Evolutionary conservation across 805 yeast genomes (phyloP).

Genomic region (Cyberlindnera lachancei): DNA sequence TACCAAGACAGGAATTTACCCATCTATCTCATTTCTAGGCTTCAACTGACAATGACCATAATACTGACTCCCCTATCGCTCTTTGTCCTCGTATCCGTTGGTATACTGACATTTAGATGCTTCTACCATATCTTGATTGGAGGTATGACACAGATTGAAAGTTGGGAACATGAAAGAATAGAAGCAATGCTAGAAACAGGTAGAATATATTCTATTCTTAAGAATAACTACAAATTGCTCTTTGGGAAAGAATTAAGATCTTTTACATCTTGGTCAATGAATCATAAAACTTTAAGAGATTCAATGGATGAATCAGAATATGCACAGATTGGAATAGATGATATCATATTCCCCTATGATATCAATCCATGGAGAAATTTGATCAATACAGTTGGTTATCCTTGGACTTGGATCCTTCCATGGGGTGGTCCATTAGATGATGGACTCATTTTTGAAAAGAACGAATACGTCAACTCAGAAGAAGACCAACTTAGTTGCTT

Average conservation of each 20-base stretch:
- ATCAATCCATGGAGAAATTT: constrained; percentile 52
- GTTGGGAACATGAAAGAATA: constrained; percentile 85
- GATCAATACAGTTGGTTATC: constrained; percentile 46
- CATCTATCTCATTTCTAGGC: constrained; percentile 41
- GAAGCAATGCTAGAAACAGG: constrained; percentile 55
- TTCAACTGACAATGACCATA: constrained; percentile 49
- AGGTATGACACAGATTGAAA: constrained; percentile 86
- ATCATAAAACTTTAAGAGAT: constrained; percentile 8
- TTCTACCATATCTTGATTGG: constrained; percentile 41
- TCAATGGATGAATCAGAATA: constrained; percentile 10
- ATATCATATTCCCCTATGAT: constrained; percentile 80
- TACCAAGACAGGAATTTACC: constrained; percentile 49
- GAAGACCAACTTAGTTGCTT: constrained; percentile 53
- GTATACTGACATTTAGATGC: constrained; percentile 55
- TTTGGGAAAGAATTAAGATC: constrained; percentile 16
- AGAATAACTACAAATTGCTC: constrained; percentile 31
- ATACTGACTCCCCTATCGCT: constrained; percentile 45
- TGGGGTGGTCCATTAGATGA: constrained; percentile 55
- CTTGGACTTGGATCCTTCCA: constrained; percentile 63
- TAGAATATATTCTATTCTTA: constrained; percentile 43
- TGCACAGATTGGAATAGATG: constrained; percentile 43
- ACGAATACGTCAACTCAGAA: constrained; percentile 39
- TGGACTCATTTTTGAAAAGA: constrained; percentile 52
- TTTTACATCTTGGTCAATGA: constrained; percentile 16
- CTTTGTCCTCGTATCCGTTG: constrained; percentile 55